Base-by-base conservation (phyloP, 441 rosid genomes). In the Syzygium syzygioides region DNA sequence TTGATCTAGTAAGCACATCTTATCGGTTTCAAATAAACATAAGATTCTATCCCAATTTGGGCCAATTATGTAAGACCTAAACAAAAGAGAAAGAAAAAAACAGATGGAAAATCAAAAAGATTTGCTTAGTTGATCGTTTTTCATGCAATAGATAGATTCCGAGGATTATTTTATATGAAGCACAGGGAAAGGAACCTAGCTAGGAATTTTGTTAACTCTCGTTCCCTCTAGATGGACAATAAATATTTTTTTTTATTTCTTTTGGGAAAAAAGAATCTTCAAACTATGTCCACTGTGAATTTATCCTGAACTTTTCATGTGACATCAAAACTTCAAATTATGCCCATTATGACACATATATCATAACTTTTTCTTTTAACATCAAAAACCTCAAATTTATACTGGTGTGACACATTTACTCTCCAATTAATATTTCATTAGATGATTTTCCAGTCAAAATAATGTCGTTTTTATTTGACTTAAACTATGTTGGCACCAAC, bases 311-410 rank as follows among this genome's bases (percentile, higher is more conserved):
- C 11, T 57, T 17, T 5, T 59, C 28, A 26, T 5, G 30, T 59
- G 5, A 26, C 12, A 26, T 28, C 4, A 59, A 59, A 59, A 12
- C 15, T 14, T 14, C 1, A 59, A 10, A 26, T 5, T 26, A 59
- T 26, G 12, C 11, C 15, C 15, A 26, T 3, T 26, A 13, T 14
- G 1, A 28, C 18, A 60, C 18, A 55, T 55, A 60, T 13, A 60
- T 13, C 9, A 0, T 13, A 28, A 60, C 14, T 60, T 60, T 28
- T 28, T 60, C 1, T 1, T 28, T 28, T 0, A 13, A 0, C 17
- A 60, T 28, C 6, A 6, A 28, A 60, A 13, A 14, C 2, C 26
- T 9, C 1, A 60, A 60, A 60, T 14, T 1, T 2, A 6, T 60
- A 28, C 14, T 5, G 28, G 4, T 60, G 4, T 60, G 1, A 60